Conservation (phyloP, 2,329 filamentous ascomycete genomes). For the Teratosphaeriaceae sp. region DNA sequence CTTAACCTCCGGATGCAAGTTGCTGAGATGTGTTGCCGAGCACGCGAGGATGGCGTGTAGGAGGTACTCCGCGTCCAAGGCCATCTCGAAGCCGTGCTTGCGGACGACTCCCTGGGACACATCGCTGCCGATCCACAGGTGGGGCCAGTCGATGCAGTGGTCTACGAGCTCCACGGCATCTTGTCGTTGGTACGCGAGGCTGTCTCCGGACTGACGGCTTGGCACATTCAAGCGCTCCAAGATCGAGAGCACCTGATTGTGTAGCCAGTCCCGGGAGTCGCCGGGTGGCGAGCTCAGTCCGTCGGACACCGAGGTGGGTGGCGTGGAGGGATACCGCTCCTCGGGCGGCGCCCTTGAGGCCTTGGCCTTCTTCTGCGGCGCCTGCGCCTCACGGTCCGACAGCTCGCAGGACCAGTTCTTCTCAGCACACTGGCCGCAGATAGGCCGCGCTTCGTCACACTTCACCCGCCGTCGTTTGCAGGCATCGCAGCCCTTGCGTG, state of each 20-base stretch:
- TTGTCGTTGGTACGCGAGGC: conserved; percentile 5
- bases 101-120: conserved; percentile 11
- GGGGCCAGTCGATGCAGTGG: conserved; percentile 11
- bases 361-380: background rate
- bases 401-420: conserved; percentile 12
- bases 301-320: background rate
- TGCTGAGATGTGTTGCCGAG: conserved; percentile 83
- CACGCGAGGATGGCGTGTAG: conserved; percentile 87
- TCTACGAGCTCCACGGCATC: conserved; percentile 12
- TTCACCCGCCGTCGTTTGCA: conserved; percentile 20
- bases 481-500: conserved; percentile 14
- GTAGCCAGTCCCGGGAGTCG: background rate
- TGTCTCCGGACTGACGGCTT: conserved; percentile 1
- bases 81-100: conserved; percentile 55
- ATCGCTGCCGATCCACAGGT: conserved; percentile 11
- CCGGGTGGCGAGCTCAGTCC: background rate
- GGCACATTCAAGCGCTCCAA: conserved; percentile 6
- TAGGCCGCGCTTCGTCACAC: conserved; percentile 18
- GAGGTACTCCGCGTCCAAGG: conserved; percentile 72
- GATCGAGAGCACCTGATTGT: conserved; percentile 5
- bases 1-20: conserved; percentile 62
- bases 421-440: conserved; percentile 15
- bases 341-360: background rate
- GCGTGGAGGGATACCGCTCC: background rate
- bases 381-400: background rate